These are phyloP conservation scores for Penicillium angulare DNA, from an alignment of 495 filamentous ascomycete genomes.

Conservation along the genomic window DNA sequence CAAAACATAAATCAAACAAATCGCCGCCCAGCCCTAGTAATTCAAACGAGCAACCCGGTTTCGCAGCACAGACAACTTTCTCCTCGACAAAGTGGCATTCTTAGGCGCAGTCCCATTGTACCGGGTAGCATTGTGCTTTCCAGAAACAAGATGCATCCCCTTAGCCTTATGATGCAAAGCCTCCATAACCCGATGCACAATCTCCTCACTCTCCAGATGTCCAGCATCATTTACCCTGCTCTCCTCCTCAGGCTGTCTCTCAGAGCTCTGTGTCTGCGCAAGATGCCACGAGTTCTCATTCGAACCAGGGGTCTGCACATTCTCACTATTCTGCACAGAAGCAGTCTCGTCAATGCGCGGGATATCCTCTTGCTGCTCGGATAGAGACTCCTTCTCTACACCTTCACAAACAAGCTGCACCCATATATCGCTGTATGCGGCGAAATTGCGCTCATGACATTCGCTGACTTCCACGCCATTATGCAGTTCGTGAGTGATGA, in stretches of 20 bases:
- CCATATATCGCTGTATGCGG: slow-evolving; percentile 34
- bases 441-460: slow-evolving; percentile 26
- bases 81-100: slow-evolving; percentile 14
- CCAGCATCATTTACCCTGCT: slow-evolving; percentile 23
- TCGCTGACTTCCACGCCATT: slow-evolving; percentile 25
- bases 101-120: slow-evolving; percentile 22
- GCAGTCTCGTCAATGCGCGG: slow-evolving; percentile 15
- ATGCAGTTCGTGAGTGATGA: slow-evolving; percentile 24
- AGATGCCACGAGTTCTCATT: slow-evolving; percentile 20
- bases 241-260: slow-evolving; percentile 20
- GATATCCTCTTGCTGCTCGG: slow-evolving; percentile 5
- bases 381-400: not conserved
- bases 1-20: not conserved
- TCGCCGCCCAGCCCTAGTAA: not conserved
- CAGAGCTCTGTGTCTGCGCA: slow-evolving; percentile 11
- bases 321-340: slow-evolving; percentile 2
- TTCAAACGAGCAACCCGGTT: slow-evolving; percentile 15
- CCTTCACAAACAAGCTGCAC: slow-evolving; percentile 28
- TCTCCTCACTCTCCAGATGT: slow-evolving; percentile 18
- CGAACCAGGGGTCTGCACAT: slow-evolving; percentile 26
- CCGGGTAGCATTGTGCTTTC: slow-evolving; percentile 16
- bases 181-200: slow-evolving; percentile 23
- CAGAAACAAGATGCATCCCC: slow-evolving; percentile 12
- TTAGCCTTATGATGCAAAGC: slow-evolving; percentile 15
- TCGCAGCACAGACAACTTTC: slow-evolving; percentile 24